Conservation (phyloP, 257 asterid genomes). For the Solanum pennellii region DNA sequence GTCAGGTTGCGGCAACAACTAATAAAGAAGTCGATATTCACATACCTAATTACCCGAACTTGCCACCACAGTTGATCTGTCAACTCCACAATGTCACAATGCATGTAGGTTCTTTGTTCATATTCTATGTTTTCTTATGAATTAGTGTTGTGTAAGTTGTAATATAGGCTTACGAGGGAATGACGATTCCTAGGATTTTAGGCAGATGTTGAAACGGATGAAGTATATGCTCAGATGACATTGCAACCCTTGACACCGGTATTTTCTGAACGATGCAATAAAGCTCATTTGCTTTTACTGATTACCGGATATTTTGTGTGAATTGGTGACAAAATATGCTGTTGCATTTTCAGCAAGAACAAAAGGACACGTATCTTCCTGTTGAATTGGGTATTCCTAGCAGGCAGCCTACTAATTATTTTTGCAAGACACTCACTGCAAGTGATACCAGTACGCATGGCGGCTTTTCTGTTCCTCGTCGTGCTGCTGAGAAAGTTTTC, state of each 20-base stretch:
- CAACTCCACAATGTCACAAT: slow-evolving; percentile 96
- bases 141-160: slow-evolving; percentile 1
- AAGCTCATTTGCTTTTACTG: neutral
- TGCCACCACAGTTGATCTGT: slow-evolving; percentile 87
- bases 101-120: slow-evolving; percentile 61
- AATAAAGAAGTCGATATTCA: slow-evolving; percentile 91
- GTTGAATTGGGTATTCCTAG: slow-evolving; percentile 85
- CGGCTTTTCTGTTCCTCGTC: slow-evolving; percentile 98
- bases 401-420: slow-evolving; percentile 88
- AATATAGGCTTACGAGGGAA: neutral
- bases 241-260: slow-evolving; percentile 89
- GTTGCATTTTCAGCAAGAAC: slow-evolving; percentile 65
- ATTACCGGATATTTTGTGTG: neutral
- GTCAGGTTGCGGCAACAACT: slow-evolving; percentile 89
- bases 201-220: slow-evolving; percentile 99
- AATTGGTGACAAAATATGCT: neutral
- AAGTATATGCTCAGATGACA: slow-evolving; percentile 97
- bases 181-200: slow-evolving; percentile 28
- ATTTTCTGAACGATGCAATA: neutral
- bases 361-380: slow-evolving; percentile 80
- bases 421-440: slow-evolving; percentile 94
- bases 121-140: neutral
- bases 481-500: slow-evolving; percentile 99
- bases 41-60: slow-evolving; percentile 87
- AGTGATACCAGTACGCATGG: slow-evolving; percentile 99